phyloP scores from a whole-genome alignment of 805 yeast species.

The Starmerella khaoyaiensis region DNA sequence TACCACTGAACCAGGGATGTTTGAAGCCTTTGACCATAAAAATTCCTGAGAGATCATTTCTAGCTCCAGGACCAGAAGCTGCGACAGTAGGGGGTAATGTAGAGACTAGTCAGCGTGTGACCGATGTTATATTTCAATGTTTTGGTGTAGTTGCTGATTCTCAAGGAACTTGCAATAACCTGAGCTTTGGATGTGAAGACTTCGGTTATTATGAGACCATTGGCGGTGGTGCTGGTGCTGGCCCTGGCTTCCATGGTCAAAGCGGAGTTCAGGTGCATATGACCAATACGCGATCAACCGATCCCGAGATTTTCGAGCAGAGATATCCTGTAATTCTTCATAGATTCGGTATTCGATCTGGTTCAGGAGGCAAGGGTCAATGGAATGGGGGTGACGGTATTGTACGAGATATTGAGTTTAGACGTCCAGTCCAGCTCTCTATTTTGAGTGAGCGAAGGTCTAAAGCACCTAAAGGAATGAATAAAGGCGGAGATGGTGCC shows the following conservation, averaged over 20 bases:
- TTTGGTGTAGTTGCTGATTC: constrained; percentile 87
- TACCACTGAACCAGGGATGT: constrained; percentile 92
- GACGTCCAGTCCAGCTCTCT: constrained; percentile 58
- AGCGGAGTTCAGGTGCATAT: constrained; percentile 88
- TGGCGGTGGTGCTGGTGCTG: constrained; percentile 94
- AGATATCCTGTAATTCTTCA: constrained; percentile 71
- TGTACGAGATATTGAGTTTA: constrained; percentile 69
- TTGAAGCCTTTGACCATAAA: constrained; percentile 59
- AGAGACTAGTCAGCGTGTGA: constrained; percentile 84
- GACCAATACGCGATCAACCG: constrained; percentile 89
- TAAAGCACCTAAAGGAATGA: constrained; percentile 70
- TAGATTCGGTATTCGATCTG: constrained; percentile 54
- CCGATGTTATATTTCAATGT: constrained; percentile 78
- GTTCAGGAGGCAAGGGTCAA: constrained; percentile 72
- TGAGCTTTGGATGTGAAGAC: constrained; percentile 53
- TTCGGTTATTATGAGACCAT: constrained; percentile 91
- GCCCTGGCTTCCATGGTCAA: constrained; percentile 72
- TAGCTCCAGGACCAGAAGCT: constrained; percentile 69
- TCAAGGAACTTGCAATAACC: constrained; percentile 90
- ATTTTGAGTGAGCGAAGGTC: constrained; percentile 79
- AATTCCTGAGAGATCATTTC: constrained; percentile 48
- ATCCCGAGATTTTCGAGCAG: constrained; percentile 76
- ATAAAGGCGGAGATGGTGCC: constrained; percentile 67
- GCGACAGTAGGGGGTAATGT: constrained; percentile 96
- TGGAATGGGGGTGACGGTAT: constrained; percentile 78